Evolutionary conservation across 1,139 yeast genomes (phyloP).

Genomic region (Dujonia santamariae): DNA sequence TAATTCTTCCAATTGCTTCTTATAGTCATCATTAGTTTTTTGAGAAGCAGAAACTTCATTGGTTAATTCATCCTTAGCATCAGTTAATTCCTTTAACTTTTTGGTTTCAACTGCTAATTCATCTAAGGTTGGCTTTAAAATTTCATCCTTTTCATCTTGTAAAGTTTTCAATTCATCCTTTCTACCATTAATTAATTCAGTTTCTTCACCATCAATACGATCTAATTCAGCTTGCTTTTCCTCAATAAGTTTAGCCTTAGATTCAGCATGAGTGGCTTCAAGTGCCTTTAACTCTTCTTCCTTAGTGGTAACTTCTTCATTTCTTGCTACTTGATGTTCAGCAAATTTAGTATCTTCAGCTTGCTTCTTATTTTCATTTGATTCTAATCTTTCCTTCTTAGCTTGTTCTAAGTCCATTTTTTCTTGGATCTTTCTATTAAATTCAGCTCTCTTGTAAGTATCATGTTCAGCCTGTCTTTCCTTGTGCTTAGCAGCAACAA

Average conservation of each 20-base stretch:
- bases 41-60: conserved; percentile 34
- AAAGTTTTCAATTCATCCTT: conserved; percentile 41
- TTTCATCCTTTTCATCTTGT: conserved; percentile 45
- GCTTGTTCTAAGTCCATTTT: conserved; percentile 37
- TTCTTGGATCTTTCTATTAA: conserved; percentile 48
- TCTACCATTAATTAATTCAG: conserved; percentile 36
- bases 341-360: conserved; percentile 37
- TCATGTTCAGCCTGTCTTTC: conserved; percentile 34
- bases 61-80: conserved; percentile 34
- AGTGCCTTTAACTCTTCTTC: conserved; percentile 33
- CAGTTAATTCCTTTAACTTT: conserved; percentile 38
- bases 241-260: conserved; percentile 35
- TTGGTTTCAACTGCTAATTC: conserved; percentile 37
- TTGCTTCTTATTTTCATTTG: conserved; percentile 38
- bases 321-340: conserved; percentile 31
- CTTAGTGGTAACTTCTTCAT: conserved; percentile 35
- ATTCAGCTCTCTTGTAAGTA: conserved; percentile 49
- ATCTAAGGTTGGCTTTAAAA: conserved; percentile 38
- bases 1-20: conserved; percentile 31
- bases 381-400: conserved; percentile 33
- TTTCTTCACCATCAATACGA: conserved; percentile 42
- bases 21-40: conserved; percentile 32
- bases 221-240: conserved; percentile 42
- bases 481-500: conserved; percentile 25
- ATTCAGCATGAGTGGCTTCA: conserved; percentile 31